Evolutionary conservation across 2,329 filamentous ascomycete species (phyloP).

Genomic region (Ustulina deusta): DNA sequence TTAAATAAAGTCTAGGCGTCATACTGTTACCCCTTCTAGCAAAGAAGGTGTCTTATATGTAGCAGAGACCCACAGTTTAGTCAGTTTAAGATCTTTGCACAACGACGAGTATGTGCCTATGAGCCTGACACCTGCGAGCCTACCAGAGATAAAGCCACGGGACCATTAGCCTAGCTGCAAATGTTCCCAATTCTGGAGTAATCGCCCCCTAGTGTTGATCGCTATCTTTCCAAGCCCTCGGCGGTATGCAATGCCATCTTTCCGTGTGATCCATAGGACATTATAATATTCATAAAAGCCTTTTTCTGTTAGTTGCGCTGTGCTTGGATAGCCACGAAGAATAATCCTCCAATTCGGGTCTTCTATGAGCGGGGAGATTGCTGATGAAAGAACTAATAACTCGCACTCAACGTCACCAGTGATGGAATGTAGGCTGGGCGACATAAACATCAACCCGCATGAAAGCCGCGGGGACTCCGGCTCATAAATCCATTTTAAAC

Average conservation of each 20-base stretch:
- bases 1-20: no score
- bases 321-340: not conserved
- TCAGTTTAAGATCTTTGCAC: no score
- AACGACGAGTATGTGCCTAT: no score
- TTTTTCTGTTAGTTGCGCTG: not conserved
- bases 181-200: not conserved
- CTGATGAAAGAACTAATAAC: not conserved
- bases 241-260: constrained; percentile 33
- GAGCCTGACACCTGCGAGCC: no score
- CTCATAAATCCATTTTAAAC: not conserved
- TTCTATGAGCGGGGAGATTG: not conserved
- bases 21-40: no score
- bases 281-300: constrained; percentile 10
- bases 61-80: no score
- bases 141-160: no score
- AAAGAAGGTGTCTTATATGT: no score
- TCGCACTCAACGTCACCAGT: not conserved
- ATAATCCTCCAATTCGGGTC: not conserved
- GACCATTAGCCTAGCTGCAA: not conserved
- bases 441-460: not conserved
- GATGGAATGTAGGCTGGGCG: not conserved
- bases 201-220: not conserved
- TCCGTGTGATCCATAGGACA: constrained; percentile 13
- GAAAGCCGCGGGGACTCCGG: not conserved
- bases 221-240: constrained; percentile 16